Percentiles rank a stretch among this genome's conserved stretches.
Conservation (phyloP, 225 moss, liverwort and hornwort species). For the Antitrichia curtipendula region DNA sequence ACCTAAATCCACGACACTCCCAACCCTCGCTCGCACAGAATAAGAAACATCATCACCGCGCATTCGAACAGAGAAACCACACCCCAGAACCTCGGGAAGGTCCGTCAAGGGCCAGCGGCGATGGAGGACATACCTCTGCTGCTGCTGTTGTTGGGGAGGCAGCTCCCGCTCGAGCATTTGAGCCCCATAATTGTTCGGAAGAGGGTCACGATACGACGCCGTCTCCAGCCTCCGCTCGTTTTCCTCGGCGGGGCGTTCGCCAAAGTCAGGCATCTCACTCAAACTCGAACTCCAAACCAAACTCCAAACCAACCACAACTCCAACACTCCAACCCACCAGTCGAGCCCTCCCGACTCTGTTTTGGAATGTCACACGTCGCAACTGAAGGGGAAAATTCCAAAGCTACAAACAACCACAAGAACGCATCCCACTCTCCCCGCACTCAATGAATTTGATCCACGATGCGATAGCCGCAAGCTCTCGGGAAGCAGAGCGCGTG, state of each 20-base stretch:
- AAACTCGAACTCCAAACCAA: not conserved
- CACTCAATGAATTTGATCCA: not conserved
- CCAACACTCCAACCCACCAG: not conserved
- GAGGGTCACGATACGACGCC: not conserved
- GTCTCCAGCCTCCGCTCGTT: not conserved
- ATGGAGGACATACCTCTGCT: not conserved
- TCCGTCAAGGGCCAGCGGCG: not conserved
- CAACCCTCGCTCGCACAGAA: not conserved
- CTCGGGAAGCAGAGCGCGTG: not conserved
- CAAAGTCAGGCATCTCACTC: constrained; percentile 9
- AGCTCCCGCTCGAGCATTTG: not conserved
- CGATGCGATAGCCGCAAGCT: not conserved
- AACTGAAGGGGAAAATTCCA: not conserved
- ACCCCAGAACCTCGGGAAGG: not conserved
- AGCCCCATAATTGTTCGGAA: not conserved
- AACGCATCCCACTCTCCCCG: not conserved
- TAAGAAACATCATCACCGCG: not conserved
- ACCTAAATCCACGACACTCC: not conserved
- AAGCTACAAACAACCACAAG: not conserved
- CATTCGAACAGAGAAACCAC: not conserved
- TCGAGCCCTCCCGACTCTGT: not conserved
- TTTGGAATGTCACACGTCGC: not conserved
- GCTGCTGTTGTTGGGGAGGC: not conserved
- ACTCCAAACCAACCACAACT: not conserved
- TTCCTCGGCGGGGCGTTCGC: not conserved